Evolutionary conservation across 2,329 filamentous ascomycete genomes (phyloP), one percentile per base, ranked within the genome.

Genomic region (Phaeosphaeria sp.): DNA sequence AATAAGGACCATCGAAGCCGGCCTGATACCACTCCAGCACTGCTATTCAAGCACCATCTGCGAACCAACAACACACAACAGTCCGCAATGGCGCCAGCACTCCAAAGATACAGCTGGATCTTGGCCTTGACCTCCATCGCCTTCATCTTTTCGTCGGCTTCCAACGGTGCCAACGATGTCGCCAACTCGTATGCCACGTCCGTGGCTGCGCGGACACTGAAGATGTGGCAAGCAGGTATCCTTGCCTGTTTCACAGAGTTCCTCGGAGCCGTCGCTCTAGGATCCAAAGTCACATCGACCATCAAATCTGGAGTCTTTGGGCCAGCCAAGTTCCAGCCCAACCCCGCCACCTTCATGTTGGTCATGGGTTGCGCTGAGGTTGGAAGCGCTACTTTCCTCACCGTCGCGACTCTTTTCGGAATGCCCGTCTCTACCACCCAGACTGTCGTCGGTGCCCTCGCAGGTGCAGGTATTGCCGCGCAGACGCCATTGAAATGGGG

Each of bases 371-470:
- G 83, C 67, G 84, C 84, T 49, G 76, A 85, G 48, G 72, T 81
- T 55, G 77, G 81, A 27, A 85, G 84, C 13, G 81, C 85, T 0
- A 64, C 77, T 11, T 87, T 84, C 74, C 81, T 87, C 15, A 86
- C 84, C 48, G 70, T 86, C 60, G 84, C 83, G 47, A 87, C 85
- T 2, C 74, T 73, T 25, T 70, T 83, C 11, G 45, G 45, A 3
- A 78, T 86, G 56, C 86, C 84, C 48, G 84, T 87, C 33, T 86
- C 84, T 1, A 86, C 86, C 3, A 87, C 85, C 2, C 84, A 87
- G 73, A 85, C 84, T 11, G 81, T 87, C 59, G 81, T 87, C 58
- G 84, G 83, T 17, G 84, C 83, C 60, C 81, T 88, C 40, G 78
- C 86, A 53, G 86, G 86, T 53, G 83, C 86, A 71, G 85, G 85